phyloP scores from a whole-genome alignment of 495 filamentous ascomycete species.

The Chaetomium tenue region DNA sequence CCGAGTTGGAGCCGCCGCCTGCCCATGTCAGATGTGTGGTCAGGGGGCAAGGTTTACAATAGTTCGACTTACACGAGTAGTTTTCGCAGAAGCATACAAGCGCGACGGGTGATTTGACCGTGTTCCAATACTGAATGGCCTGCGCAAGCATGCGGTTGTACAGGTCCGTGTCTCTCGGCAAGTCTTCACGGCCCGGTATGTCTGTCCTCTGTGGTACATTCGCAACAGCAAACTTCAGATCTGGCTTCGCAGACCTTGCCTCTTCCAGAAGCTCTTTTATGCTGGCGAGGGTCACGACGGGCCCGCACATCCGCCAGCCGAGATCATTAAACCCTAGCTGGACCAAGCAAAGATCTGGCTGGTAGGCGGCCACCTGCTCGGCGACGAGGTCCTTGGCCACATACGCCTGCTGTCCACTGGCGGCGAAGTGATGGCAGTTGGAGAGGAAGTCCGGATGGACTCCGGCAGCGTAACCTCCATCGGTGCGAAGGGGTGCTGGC shows the following conservation, averaged over 20 bases:
- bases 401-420: constrained; percentile 29
- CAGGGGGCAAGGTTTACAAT: no score
- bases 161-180: constrained; percentile 26
- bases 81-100: constrained; percentile 32
- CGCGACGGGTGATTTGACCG: constrained; percentile 28
- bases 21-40: background rate
- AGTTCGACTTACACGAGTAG: constrained; percentile 30
- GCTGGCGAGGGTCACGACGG: constrained; percentile 26
- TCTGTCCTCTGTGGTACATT: constrained; percentile 33
- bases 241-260: constrained; percentile 29
- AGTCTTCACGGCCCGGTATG: constrained; percentile 26
- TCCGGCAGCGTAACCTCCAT: constrained; percentile 33
- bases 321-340: constrained; percentile 44
- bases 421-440: constrained; percentile 28
- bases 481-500: constrained; percentile 7
- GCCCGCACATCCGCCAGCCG: constrained; percentile 32
- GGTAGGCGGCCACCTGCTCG: constrained; percentile 42
- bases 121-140: constrained; percentile 25
- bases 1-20: constrained; percentile 26
- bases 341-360: constrained; percentile 38
- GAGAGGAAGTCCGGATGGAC: constrained; percentile 29
- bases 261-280: constrained; percentile 29
- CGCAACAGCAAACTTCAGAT: constrained; percentile 35
- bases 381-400: constrained; percentile 43
- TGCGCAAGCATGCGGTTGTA: constrained; percentile 34